Evolutionary conservation across 305 asterid species (phyloP), one percentile per base, ranked within the genome.

Genomic region (Striga hermonthica): DNA sequence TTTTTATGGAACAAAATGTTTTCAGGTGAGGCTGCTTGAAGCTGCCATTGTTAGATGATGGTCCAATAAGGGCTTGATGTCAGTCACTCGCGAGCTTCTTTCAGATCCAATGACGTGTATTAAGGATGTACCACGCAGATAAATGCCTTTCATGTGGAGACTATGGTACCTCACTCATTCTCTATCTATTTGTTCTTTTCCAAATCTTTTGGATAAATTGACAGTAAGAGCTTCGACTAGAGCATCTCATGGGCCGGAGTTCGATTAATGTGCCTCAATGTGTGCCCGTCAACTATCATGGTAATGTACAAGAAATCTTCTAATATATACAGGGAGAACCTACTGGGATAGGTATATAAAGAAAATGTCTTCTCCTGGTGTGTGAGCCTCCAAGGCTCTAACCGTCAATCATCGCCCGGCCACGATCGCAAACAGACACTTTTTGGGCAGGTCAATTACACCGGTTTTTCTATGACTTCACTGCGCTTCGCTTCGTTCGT

Each of bases 11-110:
- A 55, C 36, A 54, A 72, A 53, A 43, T 72, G 38, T 60, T 70
- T 66, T 59, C 90, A 88, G 98, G 90, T 88, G 68, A 84, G 96
- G 79, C 67, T 76, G 76, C 73, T 91, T 39, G 98, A 91, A 74
- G 74, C 80, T 66, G 88, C 85, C 62, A 67, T 91, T 68, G 80
- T 91, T 31, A 76, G 76, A 36, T 79, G 68, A 57, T 91, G 93
- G 96, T 75, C 76, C n/a, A 78, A 68, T 6, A 75, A 78, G 50
- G 91, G 89, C 57, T 16, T 82, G 70, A 80, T 68, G 77, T 77
- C 90, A 31, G 60, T 69, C 48, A 74, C 54, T 68, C 98, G 86
- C 75, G 38, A 45, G 64, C 91, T 91, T 57, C 60, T 84, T 73
- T 73, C 84, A 9, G 79, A 73, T 45, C 80, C 81, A 31, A 43